Base-by-base conservation (phyloP, 345 rosid species). In the Eucalyptus grandis region DNA sequence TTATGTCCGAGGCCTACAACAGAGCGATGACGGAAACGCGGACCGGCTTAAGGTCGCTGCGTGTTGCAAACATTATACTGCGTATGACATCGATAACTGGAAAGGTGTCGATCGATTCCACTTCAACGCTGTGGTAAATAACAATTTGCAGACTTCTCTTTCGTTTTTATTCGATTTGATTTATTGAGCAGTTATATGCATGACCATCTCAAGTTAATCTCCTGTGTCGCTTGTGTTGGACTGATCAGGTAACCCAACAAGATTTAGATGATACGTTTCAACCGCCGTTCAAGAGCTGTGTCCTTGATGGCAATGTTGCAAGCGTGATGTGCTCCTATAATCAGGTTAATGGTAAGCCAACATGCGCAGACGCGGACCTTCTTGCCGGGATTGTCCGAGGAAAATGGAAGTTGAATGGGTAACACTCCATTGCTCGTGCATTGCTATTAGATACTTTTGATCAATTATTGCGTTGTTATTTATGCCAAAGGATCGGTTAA, bases 261-360 rank as follows among this genome's bases (percentile, higher is more conserved):
- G 99, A 98, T 89, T 7, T 98, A 96, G 98, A 96, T 90, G 99
- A 98, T 89, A 98, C 98, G 8, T 98, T 94, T 90, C 99, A 97
- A 91, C 99, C 99, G 88, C 99, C 99, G 30, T 98, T 98, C 93
- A 95, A 97, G 91, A 98, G 98, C 14, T 97, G 99, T 89, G 99
- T 98, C 11, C n/a, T 94, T 56, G 99, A 98, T 86, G 99, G 99
- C 62, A 96, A 98, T 90, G 99, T 97, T 53, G 98, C 98, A 0
- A 97, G 99, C 91, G 98, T 98, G 47, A 98, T 98, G 99, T 98
- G 99, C 89, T 97, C 99, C 43, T 98, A 97, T 91, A 98, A 98
- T 88, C 93, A 96, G 94, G 98, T 98, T 47, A 97, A 98, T 43
- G 99, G 99, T 7, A 96, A 91, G 88, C 99, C 99, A 0, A 94